Conservation (phyloP, 257 asterid species). For the Solanum chmielewskii region DNA sequence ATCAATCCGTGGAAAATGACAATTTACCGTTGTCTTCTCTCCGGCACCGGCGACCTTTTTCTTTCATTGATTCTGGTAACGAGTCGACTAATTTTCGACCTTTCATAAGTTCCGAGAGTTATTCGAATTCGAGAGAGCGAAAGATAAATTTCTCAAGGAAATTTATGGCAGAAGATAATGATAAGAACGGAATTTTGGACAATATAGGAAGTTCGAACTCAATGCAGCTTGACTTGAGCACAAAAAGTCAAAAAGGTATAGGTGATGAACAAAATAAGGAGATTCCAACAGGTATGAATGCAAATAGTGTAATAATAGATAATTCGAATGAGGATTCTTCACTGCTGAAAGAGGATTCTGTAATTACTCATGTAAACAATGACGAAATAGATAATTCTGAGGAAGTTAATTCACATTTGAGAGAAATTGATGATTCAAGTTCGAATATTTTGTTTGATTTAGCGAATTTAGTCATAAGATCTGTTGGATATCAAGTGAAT, state of each 20-base stretch:
- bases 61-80: constrained; percentile 4
- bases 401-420: constrained; percentile 19
- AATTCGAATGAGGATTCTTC: background rate
- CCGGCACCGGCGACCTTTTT: constrained; percentile 28
- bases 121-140: constrained; percentile 9
- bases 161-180: constrained; percentile 13
- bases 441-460: constrained; percentile 25
- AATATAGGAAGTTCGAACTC: background rate
- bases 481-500: constrained; percentile 41
- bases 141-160: constrained; percentile 10
- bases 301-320: background rate
- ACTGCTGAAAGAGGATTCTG: constrained; percentile 9
- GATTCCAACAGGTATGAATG: background rate
- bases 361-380: constrained; percentile 13
- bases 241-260: constrained; percentile 4
- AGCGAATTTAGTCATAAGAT: constrained; percentile 41
- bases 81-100: constrained; percentile 16
- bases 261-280: constrained; percentile 10
- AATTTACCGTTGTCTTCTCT: constrained; percentile 14
- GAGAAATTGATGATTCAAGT: constrained; percentile 24
- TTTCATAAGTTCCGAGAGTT: constrained; percentile 17
- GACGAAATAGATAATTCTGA: background rate
- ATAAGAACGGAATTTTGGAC: background rate
- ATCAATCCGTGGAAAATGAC: constrained; percentile 9
- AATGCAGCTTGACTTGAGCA: constrained; percentile 6